These are phyloP conservation scores for Trichoderma atrobrunneum DNA, from an alignment of 2,329 filamentous ascomycete genomes.

Conservation along the genomic window DNA sequence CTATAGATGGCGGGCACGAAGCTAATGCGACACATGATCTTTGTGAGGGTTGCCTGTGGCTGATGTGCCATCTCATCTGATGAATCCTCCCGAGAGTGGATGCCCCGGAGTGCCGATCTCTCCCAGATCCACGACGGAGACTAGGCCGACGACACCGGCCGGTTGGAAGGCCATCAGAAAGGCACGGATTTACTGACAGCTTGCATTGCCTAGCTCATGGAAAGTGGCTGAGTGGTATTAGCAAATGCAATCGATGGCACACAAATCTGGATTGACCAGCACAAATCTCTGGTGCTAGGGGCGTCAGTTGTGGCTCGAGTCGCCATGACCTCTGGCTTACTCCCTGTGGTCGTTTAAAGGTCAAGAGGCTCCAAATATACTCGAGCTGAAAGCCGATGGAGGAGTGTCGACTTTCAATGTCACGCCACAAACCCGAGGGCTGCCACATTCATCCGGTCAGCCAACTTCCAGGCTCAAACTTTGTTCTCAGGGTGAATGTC, in stretches of 20 bases:
- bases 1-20: not conserved
- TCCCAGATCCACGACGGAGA: not conserved
- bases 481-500: not conserved
- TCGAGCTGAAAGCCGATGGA: not conserved
- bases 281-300: not conserved
- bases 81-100: not conserved
- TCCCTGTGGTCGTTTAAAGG: not conserved
- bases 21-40: not conserved
- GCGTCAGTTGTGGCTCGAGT: not conserved
- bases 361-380: not conserved
- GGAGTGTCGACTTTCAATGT: not conserved
- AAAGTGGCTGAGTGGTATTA: not conserved
- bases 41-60: not conserved
- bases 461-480: not conserved
- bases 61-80: not conserved
- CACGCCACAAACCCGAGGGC: not conserved
- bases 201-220: not conserved
- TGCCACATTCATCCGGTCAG: not conserved
- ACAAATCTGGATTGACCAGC: not conserved
- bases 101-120: constrained; percentile 4
- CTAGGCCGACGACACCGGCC: not conserved
- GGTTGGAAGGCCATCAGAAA: not conserved
- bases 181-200: not conserved
- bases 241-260: too few relatives aligned
- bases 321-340: not conserved